A percentile compares a stretch with the other conserved stretches of the same genome.
Evolutionary conservation across 768 basidiomycete genomes (phyloP).

Genomic region (Naematelia aurantialba): DNA sequence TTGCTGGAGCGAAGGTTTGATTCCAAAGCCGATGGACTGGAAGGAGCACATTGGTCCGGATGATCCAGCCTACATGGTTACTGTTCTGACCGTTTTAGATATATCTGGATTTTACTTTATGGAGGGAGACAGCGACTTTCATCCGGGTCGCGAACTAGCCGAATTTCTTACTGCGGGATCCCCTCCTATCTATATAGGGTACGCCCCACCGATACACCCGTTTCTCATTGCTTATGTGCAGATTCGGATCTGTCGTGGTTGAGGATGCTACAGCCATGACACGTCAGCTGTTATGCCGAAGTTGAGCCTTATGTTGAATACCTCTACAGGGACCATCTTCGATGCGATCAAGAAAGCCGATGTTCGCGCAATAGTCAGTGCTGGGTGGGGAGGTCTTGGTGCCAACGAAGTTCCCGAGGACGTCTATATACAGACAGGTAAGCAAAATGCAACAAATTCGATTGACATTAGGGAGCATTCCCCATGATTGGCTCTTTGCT

Average conservation of each 20-base stretch:
- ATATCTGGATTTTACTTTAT: constrained; percentile 66
- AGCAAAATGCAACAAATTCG: background rate
- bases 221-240: constrained; percentile 42
- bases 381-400: constrained; percentile 66
- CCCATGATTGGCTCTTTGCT: constrained; percentile 68
- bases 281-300: constrained; percentile 45
- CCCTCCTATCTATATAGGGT: constrained; percentile 64
- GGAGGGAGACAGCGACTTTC: constrained; percentile 57
- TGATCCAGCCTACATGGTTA: background rate
- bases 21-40: constrained; percentile 65
- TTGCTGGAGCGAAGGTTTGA: constrained; percentile 61
- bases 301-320: background rate
- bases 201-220: constrained; percentile 6
- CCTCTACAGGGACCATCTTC: constrained; percentile 57
- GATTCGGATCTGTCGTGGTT: constrained; percentile 64
- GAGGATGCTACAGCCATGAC: constrained; percentile 60
- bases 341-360: constrained; percentile 59
- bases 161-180: constrained; percentile 57
- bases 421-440: constrained; percentile 60
- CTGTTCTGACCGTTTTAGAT: constrained; percentile 49
- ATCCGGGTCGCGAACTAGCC: constrained; percentile 55
- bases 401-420: constrained; percentile 57
- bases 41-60: constrained; percentile 59
- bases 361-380: constrained; percentile 62
- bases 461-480: constrained; percentile 54